phyloP scores from a whole-genome alignment of 73 alveolate genomes.

The Effrenium voratum region DNA sequence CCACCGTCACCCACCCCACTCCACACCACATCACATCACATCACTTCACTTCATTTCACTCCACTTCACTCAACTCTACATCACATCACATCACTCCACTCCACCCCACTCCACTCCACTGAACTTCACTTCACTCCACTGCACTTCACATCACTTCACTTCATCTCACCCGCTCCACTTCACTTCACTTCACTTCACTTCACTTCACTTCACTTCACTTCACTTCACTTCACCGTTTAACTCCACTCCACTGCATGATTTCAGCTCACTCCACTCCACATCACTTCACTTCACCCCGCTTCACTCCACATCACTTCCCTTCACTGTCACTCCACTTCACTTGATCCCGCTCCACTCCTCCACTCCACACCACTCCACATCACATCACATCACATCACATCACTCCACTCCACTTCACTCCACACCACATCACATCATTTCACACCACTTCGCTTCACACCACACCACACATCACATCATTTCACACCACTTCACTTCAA shows the following conservation, averaged over 20 bases:
- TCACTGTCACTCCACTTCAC: conserved; percentile 22
- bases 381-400: neutral
- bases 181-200: neutral
- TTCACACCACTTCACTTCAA: neutral
- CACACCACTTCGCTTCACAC: neutral
- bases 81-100: conserved; percentile 1
- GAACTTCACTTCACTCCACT: neutral
- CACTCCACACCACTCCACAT: neutral
- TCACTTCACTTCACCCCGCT: neutral
- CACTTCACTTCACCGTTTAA: neutral
- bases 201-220: neutral
- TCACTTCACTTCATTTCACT: neutral
- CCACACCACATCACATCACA: too few relatives aligned
- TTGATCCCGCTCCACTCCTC: conserved; percentile 3
- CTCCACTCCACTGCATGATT: too few relatives aligned
- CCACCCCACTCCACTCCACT: neutral
- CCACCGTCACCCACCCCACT: too few relatives aligned
- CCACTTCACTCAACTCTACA: conserved; percentile 12
- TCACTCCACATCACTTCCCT: too few relatives aligned
- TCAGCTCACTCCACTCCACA: neutral
- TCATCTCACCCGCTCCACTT: neutral
- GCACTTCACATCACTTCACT: neutral
- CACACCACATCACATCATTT: neutral
- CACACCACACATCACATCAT: neutral
- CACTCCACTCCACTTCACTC: neutral